Evolutionary conservation across 306 rosid species (phyloP).

Genomic region (Malus sieversii): DNA sequence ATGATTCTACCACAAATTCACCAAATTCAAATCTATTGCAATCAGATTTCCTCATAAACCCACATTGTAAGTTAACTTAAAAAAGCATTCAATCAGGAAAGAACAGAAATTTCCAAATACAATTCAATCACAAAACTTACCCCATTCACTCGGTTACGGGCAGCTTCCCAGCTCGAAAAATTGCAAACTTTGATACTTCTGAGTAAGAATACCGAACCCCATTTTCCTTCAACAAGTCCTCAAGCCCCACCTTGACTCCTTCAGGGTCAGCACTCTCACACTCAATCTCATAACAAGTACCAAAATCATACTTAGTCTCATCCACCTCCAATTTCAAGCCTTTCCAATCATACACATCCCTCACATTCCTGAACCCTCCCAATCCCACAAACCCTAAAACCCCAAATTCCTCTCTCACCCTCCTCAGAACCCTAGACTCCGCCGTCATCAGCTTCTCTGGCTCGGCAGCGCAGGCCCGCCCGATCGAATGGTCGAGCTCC

Average conservation of each 20-base stretch:
- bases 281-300: constrained; percentile 74
- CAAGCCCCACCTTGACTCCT: constrained; percentile 50
- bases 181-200: constrained; percentile 51
- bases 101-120: neutral
- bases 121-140: neutral
- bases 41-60: neutral
- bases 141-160: constrained; percentile 19
- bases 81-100: neutral
- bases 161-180: constrained; percentile 46
- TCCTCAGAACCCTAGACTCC: constrained; percentile 67
- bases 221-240: constrained; percentile 64
- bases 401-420: constrained; percentile 74
- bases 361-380: constrained; percentile 76
- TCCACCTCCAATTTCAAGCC: constrained; percentile 89
- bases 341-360: constrained; percentile 79
- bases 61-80: neutral
- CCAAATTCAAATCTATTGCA: neutral
- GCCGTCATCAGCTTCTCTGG: constrained; percentile 39
- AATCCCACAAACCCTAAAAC: constrained; percentile 51
- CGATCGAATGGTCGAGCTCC: constrained; percentile 47
- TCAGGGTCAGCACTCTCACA: constrained; percentile 81
- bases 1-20: neutral
- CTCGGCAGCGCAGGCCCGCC: constrained; percentile 54
- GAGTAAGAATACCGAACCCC: constrained; percentile 59
- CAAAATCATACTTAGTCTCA: constrained; percentile 64